A percentile compares a stretch with the other conserved stretches of the same genome.
These are phyloP conservation scores for Barnettozyma sucrosica DNA, from an alignment of 805 yeast species.

Conservation along the genomic window DNA sequence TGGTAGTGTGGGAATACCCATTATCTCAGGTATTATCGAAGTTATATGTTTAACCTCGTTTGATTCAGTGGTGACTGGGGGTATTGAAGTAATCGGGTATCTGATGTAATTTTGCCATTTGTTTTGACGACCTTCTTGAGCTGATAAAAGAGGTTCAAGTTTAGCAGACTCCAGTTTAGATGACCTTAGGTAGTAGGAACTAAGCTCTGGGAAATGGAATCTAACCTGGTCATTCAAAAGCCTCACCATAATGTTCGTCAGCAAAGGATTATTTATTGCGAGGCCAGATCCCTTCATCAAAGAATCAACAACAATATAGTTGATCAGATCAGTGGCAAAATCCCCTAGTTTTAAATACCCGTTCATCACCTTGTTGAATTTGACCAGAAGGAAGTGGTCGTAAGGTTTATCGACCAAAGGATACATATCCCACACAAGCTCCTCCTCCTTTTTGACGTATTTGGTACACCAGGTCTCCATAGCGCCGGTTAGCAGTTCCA, in stretches of 20 bases:
- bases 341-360: slow-evolving; percentile 6
- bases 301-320: slow-evolving; percentile 2
- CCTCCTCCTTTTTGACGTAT: background rate
- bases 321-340: slow-evolving; percentile 2
- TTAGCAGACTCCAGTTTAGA: background rate
- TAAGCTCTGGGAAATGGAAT: slow-evolving; percentile 9
- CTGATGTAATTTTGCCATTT: slow-evolving; percentile 15
- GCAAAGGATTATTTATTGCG: slow-evolving; percentile 2
- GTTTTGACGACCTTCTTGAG: slow-evolving; percentile 1
- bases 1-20: background rate
- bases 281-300: background rate
- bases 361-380: slow-evolving; percentile 1
- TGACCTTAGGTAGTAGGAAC: slow-evolving; percentile 4
- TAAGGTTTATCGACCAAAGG: background rate
- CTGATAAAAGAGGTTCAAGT: background rate
- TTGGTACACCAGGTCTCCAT: background rate
- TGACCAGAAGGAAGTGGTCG: slow-evolving; percentile 1
- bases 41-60: background rate
- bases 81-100: slow-evolving; percentile 7
- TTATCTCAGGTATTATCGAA: background rate
- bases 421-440: background rate
- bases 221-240: slow-evolving; percentile 8
- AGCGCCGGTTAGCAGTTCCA: slow-evolving; percentile 1
- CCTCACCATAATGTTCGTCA: slow-evolving; percentile 10
- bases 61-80: background rate